Conservation (phyloP, 441 rosid genomes). For the Bocquillonia castaneifolia region DNA sequence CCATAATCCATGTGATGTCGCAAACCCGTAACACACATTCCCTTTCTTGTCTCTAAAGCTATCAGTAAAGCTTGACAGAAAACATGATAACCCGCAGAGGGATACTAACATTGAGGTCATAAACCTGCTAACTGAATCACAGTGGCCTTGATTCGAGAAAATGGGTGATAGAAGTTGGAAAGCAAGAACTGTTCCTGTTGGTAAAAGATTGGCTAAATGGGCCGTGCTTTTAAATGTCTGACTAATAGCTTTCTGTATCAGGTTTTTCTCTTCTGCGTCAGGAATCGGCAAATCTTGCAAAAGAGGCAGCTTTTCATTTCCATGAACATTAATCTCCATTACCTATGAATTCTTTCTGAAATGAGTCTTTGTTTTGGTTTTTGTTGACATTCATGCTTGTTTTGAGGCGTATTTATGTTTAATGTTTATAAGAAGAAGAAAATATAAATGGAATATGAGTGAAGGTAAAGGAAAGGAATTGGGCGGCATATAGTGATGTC, state of each 20-base stretch:
- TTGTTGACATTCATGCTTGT: not conserved
- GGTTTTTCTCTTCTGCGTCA: constrained; percentile 32
- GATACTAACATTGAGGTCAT: constrained; percentile 52
- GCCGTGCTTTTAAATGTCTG: constrained; percentile 79
- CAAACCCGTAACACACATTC: constrained; percentile 61
- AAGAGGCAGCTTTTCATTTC: constrained; percentile 37
- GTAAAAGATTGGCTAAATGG: constrained; percentile 71
- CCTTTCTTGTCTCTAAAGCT: constrained; percentile 66
- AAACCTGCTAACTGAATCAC: constrained; percentile 45
- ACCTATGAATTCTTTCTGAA: not conserved
- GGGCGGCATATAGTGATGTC: constrained; percentile 24
- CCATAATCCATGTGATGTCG: constrained; percentile 61
- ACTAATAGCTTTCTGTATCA: constrained; percentile 60
- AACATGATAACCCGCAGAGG: constrained; percentile 65
- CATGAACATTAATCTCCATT: constrained; percentile 47
- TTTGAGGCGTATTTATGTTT: not conserved
- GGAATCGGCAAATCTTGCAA: constrained; percentile 32
- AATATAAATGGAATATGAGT: constrained; percentile 31
- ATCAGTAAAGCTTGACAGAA: constrained; percentile 65
- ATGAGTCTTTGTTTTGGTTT: not conserved
- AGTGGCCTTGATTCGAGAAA: constrained; percentile 57
- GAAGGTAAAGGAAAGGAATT: constrained; percentile 30
- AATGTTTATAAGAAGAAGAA: constrained; percentile 10
- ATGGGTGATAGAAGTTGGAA: constrained; percentile 74
- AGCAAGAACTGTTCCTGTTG: constrained; percentile 83